Evolutionary conservation across 257 asterid genomes (phyloP), one percentile per base, ranked within the genome.

Genomic region (Solanum pennellii): DNA sequence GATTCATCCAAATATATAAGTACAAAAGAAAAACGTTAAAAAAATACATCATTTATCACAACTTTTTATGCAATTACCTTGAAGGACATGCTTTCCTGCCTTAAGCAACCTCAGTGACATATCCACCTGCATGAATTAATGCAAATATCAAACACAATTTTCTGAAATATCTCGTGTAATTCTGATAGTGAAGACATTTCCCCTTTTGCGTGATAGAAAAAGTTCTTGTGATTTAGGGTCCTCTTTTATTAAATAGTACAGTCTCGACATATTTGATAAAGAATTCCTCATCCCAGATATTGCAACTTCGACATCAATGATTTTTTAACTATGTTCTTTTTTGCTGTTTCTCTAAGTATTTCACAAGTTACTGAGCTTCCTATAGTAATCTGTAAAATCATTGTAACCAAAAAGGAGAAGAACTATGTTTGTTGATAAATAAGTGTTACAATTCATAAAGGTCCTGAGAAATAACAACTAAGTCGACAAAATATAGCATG

Each of bases 41-140:
- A n/a, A 42, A 44, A 3, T 5, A 82, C 41, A 73, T 41, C 59
- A 84, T 76, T 49, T 89, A 47, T 35, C 56, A 65, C 47, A 87
- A 29, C 83, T 73, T 84, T 87, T 37, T 5, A 59, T 41, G 69
- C 75, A 92, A 79, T 84, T 89, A 97, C 99, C 99, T 97, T 97
- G 99, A 72, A 97, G 94, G 89, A 97, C 99, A 92, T 95, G 98
- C 82, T 97, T 97, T 90, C 99, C 99, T 82, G 83, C 94, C 90
- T 92, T 93, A 75, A 97, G 91, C 87, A 94, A 82, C 92, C 91
- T 95, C 90, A 95, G 82, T 80, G 99, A 97, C 98, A 97, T 93
- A 86, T 95, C 97, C 89, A 97, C 98, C 99, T 97, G 93, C 87
- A 89, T 73, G 86, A 88, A 90, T 86, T 71, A 59, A 52, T 56